These are phyloP conservation scores for Cordyceps farinosa DNA, from an alignment of 2,329 filamentous ascomycete species.

Conservation along the genomic window DNA sequence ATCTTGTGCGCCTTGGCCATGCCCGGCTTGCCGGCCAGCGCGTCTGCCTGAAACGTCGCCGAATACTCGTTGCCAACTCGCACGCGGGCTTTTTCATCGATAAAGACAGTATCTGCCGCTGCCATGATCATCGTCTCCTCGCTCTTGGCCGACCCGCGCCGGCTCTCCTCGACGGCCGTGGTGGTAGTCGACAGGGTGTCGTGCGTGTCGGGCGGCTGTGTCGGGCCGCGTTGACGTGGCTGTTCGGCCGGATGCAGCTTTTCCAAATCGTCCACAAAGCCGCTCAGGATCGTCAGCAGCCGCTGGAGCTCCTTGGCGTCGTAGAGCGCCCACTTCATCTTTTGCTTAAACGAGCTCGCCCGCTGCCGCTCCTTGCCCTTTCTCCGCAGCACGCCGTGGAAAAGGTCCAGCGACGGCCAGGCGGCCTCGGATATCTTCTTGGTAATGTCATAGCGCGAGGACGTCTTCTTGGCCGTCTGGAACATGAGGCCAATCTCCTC, in stretches of 20 bases:
- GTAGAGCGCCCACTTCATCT: conserved; percentile 25
- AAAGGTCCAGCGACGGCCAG: conserved; percentile 2
- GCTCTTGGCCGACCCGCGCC: conserved; percentile 8
- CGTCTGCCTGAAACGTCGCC: not conserved
- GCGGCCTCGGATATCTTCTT: conserved; percentile 20
- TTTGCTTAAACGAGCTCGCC: conserved; percentile 22
- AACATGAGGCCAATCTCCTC: conserved; percentile 27
- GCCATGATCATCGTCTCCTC: conserved; percentile 1
- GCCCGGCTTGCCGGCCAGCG: not conserved
- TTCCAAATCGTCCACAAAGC: conserved; percentile 27
- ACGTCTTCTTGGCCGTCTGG: conserved; percentile 16
- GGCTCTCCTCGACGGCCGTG: not conserved
- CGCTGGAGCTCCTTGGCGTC: conserved; percentile 23
- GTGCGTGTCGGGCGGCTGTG: conserved; percentile 18
- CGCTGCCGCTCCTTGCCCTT: conserved; percentile 19
- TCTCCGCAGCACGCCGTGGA: conserved; percentile 4
- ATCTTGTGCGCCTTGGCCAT: conserved; percentile 1
- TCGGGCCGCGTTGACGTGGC: not conserved
- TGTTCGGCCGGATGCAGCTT: conserved; percentile 23
- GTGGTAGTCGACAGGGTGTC: conserved; percentile 19
- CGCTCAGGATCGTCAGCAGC: conserved; percentile 24
- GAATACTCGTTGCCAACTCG: conserved; percentile 5
- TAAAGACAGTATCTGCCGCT: not conserved
- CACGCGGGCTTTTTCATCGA: conserved; percentile 4
- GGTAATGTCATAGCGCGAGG: conserved; percentile 21